Evolutionary conservation across 768 basidiomycete species (phyloP), one percentile per base, ranked within the genome.

Genomic region (Agrocybe pediades): DNA sequence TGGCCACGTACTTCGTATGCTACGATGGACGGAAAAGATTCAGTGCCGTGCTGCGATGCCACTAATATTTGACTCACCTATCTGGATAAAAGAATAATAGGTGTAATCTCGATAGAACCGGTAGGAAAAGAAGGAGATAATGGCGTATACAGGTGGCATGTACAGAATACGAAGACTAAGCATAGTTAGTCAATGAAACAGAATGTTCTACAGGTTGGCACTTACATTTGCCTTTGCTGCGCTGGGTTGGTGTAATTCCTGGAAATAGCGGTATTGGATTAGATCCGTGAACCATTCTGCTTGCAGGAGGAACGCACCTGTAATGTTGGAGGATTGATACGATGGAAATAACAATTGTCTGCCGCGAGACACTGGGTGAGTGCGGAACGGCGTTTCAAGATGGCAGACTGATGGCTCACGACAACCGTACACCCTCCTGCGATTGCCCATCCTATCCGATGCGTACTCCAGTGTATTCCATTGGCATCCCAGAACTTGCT

Each of bases 71-170:
- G 20, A 57, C 71, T 39, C 42, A 73, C 77, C 75, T 29, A 75
- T 68, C 71, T 79, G 65, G 43, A 76, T 68, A 30, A 81, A 72
- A 8, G 78, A 79, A 48, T 79, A 77, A 57, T 73, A 72, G 21
- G 70, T 90, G 63, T 90, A 94, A 53, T 80, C 73, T 33, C 90
- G 82, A 74, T 90, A 95, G 72, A 74, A 95, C 1, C 92, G 83
- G 62, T 91, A 95, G 23, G 89, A 90, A 61, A 90, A 81, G 74
- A 95, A 95, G 1, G 90, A 91, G 45, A 95, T 82, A 57, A 93
- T 72, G 23, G 86, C 87, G 66, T 89, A 93, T 40, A 93, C 77
- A 1, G 85, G 82, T 2, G 92, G 91, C 90, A 94, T 90, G 61
- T 90, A 91, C 57, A 93, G 64, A 42, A 93, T 84, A 53, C 91